Conservation (phyloP, 805 yeast species). For the Candida dendrica region DNA sequence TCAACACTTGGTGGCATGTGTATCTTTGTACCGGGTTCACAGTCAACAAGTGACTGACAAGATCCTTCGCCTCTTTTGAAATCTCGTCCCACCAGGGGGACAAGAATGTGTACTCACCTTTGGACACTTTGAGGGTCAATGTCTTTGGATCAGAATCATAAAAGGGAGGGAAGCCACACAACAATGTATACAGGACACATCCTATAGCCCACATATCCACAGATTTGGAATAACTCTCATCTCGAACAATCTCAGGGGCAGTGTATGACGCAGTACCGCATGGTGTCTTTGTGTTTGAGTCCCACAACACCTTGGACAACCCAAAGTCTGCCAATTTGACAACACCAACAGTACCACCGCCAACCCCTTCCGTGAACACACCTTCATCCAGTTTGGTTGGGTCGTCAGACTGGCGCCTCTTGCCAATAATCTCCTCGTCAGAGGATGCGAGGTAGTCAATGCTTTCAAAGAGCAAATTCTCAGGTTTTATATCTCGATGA, state of each 20-base stretch:
- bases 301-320: slow-evolving; percentile 49
- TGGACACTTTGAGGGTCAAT: slow-evolving; percentile 59
- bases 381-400: slow-evolving; percentile 81
- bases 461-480: slow-evolving; percentile 60
- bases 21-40: slow-evolving; percentile 75
- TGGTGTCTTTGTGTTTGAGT: slow-evolving; percentile 59
- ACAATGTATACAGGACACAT: slow-evolving; percentile 58
- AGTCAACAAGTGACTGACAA: slow-evolving; percentile 58
- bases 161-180: slow-evolving; percentile 72
- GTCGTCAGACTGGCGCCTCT: slow-evolving; percentile 61
- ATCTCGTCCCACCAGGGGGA: slow-evolving; percentile 90
- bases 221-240: slow-evolving; percentile 53
- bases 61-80: slow-evolving; percentile 58
- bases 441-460: slow-evolving; percentile 41
- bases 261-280: slow-evolving; percentile 76
- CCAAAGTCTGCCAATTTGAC: slow-evolving; percentile 70
- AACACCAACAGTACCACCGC: slow-evolving; percentile 71
- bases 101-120: slow-evolving; percentile 67
- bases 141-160: slow-evolving; percentile 68
- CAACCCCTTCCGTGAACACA: slow-evolving; percentile 65
- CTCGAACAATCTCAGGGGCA: slow-evolving; percentile 62
- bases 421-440: slow-evolving; percentile 18
- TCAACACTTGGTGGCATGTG: slow-evolving; percentile 66
- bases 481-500: slow-evolving; percentile 81
- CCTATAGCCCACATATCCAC: slow-evolving; percentile 75